Conservation (phyloP, 805 yeast species). For the Cyberlindnera mycetangii region DNA sequence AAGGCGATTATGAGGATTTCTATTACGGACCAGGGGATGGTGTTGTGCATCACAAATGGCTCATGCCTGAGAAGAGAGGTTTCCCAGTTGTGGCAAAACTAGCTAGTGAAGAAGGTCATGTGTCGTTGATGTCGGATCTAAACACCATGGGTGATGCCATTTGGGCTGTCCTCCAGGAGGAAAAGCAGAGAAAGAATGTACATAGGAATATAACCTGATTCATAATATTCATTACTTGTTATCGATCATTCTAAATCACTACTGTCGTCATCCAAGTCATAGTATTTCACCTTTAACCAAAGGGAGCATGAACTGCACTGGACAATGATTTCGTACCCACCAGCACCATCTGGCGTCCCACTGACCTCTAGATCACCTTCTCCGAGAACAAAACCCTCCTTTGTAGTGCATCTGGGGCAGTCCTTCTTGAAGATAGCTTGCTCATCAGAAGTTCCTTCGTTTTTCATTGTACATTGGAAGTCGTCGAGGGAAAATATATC, state of each 20-base stretch:
- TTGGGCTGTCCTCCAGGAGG: constrained; percentile 58
- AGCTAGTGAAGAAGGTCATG: constrained; percentile 69
- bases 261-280: constrained; percentile 37
- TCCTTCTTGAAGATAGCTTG: constrained; percentile 43
- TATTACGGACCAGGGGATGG: constrained; percentile 93
- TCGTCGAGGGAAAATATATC: constrained; percentile 67
- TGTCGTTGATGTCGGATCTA: constrained; percentile 72
- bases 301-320: constrained; percentile 84
- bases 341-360: constrained; percentile 45
- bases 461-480: constrained; percentile 41
- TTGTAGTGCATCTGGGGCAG: constrained; percentile 66
- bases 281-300: constrained; percentile 77
- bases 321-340: constrained; percentile 62
- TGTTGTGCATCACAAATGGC: constrained; percentile 78
- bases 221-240: constrained; percentile 4
- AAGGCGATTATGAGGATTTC: constrained; percentile 73
- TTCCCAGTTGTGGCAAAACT: constrained; percentile 71
- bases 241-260: not conserved
- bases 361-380: constrained; percentile 60
- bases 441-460: constrained; percentile 32
- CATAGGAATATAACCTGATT: not conserved
- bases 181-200: constrained; percentile 29
- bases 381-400: constrained; percentile 51
- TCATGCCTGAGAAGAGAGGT: constrained; percentile 75
- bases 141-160: constrained; percentile 71